Conservation (phyloP, 2,329 filamentous ascomycete species). For the Nigrospora sphaerica region DNA sequence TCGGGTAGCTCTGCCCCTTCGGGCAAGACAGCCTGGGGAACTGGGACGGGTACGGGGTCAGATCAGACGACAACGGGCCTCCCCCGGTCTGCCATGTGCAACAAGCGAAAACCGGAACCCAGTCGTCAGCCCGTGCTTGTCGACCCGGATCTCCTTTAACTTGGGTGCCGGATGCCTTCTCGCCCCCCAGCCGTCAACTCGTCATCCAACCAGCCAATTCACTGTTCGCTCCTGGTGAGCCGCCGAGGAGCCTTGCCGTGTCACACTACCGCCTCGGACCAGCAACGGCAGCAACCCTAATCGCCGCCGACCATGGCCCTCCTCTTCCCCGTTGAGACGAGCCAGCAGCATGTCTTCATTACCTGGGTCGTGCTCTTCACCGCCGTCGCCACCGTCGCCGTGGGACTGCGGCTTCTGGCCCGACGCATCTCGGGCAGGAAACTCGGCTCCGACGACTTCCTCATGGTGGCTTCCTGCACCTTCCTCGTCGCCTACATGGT, state of each 20-base stretch:
- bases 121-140: background rate
- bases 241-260: background rate
- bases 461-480: background rate
- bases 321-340: background rate
- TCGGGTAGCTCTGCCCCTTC: background rate
- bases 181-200: background rate
- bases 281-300: background rate
- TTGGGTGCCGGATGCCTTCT: background rate
- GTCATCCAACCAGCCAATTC: background rate
- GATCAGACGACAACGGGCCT: background rate
- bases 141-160: background rate
- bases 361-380: background rate
- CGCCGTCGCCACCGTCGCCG: background rate
- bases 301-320: background rate
- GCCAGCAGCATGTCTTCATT: background rate
- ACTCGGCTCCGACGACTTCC: background rate
- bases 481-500: too few species aligned
- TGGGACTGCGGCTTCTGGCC: background rate
- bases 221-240: background rate
- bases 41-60: background rate
- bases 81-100: background rate
- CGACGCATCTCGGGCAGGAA: background rate
- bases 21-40: background rate
- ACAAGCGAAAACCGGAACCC: background rate
- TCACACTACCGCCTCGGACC: background rate